These are phyloP conservation scores for Penicillium fimorum DNA, from an alignment of 495 filamentous ascomycete species.

Conservation along the genomic window DNA sequence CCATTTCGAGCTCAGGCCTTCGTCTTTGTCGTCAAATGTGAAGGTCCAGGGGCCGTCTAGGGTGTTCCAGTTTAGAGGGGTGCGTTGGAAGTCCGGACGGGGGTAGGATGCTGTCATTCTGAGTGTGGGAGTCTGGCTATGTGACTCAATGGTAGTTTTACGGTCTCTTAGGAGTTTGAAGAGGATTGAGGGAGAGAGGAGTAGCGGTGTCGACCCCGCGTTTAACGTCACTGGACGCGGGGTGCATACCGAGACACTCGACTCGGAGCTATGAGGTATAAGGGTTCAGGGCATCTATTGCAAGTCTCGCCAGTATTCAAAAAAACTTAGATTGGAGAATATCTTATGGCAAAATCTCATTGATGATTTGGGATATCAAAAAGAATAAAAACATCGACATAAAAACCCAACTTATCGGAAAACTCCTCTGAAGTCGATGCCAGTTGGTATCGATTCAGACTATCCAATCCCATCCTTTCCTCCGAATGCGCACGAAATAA, in stretches of 20 bases:
- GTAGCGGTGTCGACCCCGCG: constrained; percentile 1
- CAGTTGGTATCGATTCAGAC: constrained; percentile 15
- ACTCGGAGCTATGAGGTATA: neutral
- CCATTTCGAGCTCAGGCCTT: constrained; percentile 40
- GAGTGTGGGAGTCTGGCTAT: constrained; percentile 9
- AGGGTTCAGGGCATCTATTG: neutral
- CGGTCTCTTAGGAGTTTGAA: neutral
- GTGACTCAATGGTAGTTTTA: neutral
- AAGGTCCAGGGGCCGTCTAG: constrained; percentile 57
- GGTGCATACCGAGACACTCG: neutral
- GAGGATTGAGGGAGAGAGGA: neutral
- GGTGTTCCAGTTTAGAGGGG: constrained; percentile 48
- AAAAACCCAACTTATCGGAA: constrained; percentile 5
- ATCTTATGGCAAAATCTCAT: constrained; percentile 15
- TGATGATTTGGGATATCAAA: constrained; percentile 18
- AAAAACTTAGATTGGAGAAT: constrained; percentile 6
- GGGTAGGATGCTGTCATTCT: constrained; percentile 33
- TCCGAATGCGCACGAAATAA: constrained; percentile 17
- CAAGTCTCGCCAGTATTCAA: neutral
- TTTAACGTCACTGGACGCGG: neutral
- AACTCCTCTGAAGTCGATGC: constrained; percentile 12
- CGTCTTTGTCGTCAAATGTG: constrained; percentile 57
- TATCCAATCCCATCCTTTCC: constrained; percentile 12
- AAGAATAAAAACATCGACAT: constrained; percentile 10
- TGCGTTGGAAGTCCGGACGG: constrained; percentile 56